Percentiles rank a stretch among this genome's conserved stretches.
Evolutionary conservation across 192 early-diverging fungal species (phyloP).

Genomic region (Podila horticola): DNA sequence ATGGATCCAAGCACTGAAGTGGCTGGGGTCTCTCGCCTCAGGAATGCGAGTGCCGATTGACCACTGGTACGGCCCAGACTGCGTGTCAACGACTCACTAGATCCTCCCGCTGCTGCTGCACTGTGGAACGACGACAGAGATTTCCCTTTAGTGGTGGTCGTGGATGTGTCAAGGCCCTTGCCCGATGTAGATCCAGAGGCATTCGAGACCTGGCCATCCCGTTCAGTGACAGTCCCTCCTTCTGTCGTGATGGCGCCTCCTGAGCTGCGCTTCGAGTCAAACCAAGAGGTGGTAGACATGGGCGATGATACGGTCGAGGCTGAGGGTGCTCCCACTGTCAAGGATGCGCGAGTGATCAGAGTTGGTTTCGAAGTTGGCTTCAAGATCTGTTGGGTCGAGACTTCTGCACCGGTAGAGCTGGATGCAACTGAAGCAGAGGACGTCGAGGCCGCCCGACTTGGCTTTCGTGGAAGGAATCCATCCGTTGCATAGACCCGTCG

Average conservation of each 20-base stretch:
- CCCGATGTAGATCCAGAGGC: not conserved
- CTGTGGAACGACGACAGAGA: constrained; percentile 16
- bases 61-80: constrained; percentile 29
- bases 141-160: constrained; percentile 3
- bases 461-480: not conserved
- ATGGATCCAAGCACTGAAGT: constrained; percentile 28
- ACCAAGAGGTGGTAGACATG: constrained; percentile 40
- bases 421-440: constrained; percentile 8
- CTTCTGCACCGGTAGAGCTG: constrained; percentile 14
- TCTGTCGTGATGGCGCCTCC: not conserved
- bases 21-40: constrained; percentile 22
- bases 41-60: constrained; percentile 33
- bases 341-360: constrained; percentile 24
- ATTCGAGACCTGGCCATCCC: no score
- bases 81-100: constrained; percentile 13
- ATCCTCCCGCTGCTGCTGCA: not conserved
- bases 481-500: constrained; percentile 5
- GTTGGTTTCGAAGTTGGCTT: constrained; percentile 20
- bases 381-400: not conserved
- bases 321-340: constrained; percentile 32
- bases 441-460: not conserved
- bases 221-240: no score
- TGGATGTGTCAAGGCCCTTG: not conserved
- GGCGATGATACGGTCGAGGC: constrained; percentile 45
- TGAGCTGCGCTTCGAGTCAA: constrained; percentile 19